Evolutionary conservation across 2,329 filamentous ascomycete genomes (phyloP).

Genomic region (Colletotrichum spinosum): DNA sequence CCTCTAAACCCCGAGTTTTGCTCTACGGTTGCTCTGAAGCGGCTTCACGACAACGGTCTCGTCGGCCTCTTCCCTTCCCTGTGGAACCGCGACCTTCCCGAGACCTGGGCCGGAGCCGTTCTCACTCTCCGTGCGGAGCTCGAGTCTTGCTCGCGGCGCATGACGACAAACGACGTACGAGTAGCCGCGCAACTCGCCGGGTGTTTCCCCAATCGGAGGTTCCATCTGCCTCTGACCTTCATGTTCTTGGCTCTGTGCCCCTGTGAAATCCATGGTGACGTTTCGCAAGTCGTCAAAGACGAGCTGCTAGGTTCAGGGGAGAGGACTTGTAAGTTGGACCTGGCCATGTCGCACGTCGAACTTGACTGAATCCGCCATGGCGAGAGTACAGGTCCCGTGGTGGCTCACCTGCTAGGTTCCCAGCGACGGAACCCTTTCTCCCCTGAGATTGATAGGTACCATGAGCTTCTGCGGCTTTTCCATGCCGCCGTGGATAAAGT

Average conservation of each 20-base stretch:
- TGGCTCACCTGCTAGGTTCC: not conserved
- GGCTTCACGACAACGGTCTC: not conserved
- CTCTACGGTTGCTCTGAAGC: not conserved
- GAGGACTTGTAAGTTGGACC: not conserved
- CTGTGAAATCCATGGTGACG: not conserved
- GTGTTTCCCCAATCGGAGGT: fast-evolving
- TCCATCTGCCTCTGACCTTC: not conserved
- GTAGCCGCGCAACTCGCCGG: not conserved
- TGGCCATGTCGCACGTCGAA: not conserved
- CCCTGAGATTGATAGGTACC: constrained; percentile 8
- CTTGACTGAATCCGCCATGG: not conserved
- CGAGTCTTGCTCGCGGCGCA: not conserved
- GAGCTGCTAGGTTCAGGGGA: not conserved
- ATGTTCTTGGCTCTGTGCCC: not conserved
- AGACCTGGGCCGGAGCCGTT: constrained; percentile 7
- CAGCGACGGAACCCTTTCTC: constrained; percentile 1
- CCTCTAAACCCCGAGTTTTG: not conserved
- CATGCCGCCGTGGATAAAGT: not conserved
- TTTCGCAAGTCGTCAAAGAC: not conserved
- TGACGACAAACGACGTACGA: not conserved
- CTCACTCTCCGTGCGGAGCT: constrained; percentile 5
- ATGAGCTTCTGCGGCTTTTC: not conserved
- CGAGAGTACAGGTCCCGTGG: not conserved
- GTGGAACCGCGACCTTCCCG: constrained; percentile 8
- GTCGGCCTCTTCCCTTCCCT: not conserved